A percentile compares a stretch with the other conserved stretches of the same genome.
Evolutionary conservation across 176 grass and related monocot species (phyloP).

Genomic region (Lolium perenne): DNA sequence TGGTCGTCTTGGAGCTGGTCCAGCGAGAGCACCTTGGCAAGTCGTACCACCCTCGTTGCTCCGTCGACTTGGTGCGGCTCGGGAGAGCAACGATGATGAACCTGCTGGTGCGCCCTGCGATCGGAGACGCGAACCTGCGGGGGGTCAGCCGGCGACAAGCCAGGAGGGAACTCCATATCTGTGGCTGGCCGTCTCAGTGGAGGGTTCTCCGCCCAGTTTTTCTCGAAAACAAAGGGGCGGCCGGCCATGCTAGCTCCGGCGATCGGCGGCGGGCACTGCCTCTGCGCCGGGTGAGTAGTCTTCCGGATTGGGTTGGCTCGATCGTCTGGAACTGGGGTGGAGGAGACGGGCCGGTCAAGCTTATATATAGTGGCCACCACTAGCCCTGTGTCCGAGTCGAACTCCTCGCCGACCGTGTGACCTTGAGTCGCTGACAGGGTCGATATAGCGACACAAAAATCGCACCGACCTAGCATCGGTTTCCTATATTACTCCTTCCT

Average conservation of each 20-base stretch:
- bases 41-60: background rate
- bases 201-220: background rate
- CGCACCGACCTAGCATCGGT: no score
- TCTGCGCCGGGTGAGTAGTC: background rate
- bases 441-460: no score
- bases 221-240: background rate
- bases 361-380: no score
- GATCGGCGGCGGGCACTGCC: background rate
- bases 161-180: background rate
- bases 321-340: background rate
- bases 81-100: no score
- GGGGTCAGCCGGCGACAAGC: background rate
- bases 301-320: background rate
- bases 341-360: no score
- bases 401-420: no score
- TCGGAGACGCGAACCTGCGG: background rate
- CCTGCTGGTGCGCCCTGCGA: no score
- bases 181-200: background rate
- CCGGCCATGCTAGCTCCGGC: background rate
- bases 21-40: background rate
- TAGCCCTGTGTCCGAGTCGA: no score
- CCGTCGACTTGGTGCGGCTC: background rate
- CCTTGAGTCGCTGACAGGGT: no score
- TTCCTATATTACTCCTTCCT: no score
- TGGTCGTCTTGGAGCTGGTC: background rate